Evolutionary conservation across 768 basidiomycete species (phyloP), one percentile per base, ranked within the genome.

Genomic region (Tylopilus sp.): DNA sequence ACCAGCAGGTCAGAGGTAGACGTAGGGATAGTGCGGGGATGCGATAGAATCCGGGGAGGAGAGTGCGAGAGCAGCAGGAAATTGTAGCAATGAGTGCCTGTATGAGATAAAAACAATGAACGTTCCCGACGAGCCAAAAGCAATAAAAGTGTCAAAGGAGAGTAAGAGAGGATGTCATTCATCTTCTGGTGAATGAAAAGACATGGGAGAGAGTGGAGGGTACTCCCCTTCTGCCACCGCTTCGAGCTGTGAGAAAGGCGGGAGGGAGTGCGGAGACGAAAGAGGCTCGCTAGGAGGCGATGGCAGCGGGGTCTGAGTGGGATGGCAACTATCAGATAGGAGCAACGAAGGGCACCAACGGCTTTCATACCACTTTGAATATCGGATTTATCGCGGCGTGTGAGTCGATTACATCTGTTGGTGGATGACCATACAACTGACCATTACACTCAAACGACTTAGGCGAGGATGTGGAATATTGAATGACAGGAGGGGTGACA

Each of bases 371-470:
- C 75, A 92, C 89, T 80, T 88, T 86, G 77, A 92, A 92, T 66
- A 91, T 91, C 25, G 90, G 88, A 68, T 92, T 90, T 63, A 91
- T 88, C 30, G 76, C 79, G 41, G 83, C 80, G 64, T 83, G 85
- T 33, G 87, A 76, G 15, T 79, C 80, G 47, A 77, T 70, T 42
- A 77, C 76, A 31, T 85, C 79, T 58, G 80, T 82, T 45, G 85
- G 79, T 17, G 85, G 81, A 60, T 81, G 79, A 42, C 79, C 79
- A 56, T 74, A 72, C 36, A 73, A 59, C 52, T 76, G 75, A 31
- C 76, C 76, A 61, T 78, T 73, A 59, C 77, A 68, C 50, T 86
- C 83, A 60, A 75, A 79, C 20, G 80, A 68, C 51, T 67, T 73
- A 40, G 60, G 66, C 18, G 72, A 67, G 25, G 69, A 70, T 23